Conservation (phyloP, 345 rosid species). For the Jatropha curcas region DNA sequence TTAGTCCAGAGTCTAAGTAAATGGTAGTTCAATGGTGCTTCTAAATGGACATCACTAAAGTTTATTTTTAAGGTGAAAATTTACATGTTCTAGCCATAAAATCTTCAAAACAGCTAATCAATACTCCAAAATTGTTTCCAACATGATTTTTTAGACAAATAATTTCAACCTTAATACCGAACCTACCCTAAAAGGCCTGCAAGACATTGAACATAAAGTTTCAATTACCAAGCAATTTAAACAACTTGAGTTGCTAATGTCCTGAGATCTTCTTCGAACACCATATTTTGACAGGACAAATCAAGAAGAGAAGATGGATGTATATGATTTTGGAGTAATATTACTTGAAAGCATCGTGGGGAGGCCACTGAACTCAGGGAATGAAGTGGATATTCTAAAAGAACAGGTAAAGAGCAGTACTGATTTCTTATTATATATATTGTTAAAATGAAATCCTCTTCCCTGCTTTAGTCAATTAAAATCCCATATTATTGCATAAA, state of each 20-base stretch:
- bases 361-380: constrained; percentile 50
- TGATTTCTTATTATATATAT: background rate
- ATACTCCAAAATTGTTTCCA: too few species aligned
- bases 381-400: constrained; percentile 52
- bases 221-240: background rate
- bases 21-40: background rate
- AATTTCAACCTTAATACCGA: too few species aligned
- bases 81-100: too few species aligned
- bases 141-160: too few species aligned
- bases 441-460: background rate
- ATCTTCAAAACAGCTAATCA: too few species aligned
- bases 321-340: constrained; percentile 80
- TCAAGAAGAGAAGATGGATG: constrained; percentile 57
- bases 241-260: background rate
- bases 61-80: too few species aligned
- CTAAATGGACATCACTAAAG: too few species aligned
- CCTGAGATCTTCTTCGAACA: background rate
- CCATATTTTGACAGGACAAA: constrained; percentile 39
- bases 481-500: background rate
- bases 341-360: constrained; percentile 83
- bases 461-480: background rate
- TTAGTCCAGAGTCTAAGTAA: background rate
- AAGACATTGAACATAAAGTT: background rate
- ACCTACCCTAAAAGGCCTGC: background rate
- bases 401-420: constrained; percentile 48